A percentile compares a stretch with the other conserved stretches of the same genome.
Evolutionary conservation across 257 asterid genomes (phyloP).

Genomic region (Echium plantagineum): DNA sequence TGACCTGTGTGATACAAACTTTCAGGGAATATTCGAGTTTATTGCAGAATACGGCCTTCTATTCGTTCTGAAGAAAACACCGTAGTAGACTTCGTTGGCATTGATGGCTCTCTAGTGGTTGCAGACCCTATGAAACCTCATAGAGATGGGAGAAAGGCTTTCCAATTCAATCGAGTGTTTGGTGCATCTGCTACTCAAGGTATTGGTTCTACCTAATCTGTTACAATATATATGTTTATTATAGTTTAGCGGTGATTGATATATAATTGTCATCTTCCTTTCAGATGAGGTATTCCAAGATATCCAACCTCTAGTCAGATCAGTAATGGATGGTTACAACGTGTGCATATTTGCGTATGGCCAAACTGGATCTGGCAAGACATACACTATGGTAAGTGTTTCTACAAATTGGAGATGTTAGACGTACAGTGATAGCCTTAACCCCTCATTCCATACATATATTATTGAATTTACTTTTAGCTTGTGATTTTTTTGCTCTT

Average conservation of each 20-base stretch:
- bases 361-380: constrained; percentile 95
- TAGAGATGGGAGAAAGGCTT: constrained; percentile 54
- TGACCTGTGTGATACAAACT: constrained; percentile 3
- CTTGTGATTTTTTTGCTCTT: no score
- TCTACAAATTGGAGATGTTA: neutral
- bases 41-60: constrained; percentile 76
- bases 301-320: constrained; percentile 65
- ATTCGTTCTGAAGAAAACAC: constrained; percentile 24
- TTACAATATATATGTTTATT: neutral
- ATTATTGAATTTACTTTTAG: no score
- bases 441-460: no score
- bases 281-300: constrained; percentile 68
- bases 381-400: constrained; percentile 81
- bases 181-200: constrained; percentile 82
- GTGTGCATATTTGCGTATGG: constrained; percentile 90
- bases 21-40: constrained; percentile 88
- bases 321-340: constrained; percentile 89
- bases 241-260: neutral
- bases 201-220: constrained; percentile 9
- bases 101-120: constrained; percentile 66
- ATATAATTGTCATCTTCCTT: constrained; percentile 9
- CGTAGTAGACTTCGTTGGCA: constrained; percentile 55
- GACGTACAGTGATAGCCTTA: no score
- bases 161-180: constrained; percentile 67
- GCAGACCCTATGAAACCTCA: constrained; percentile 45